Base-by-base conservation (phyloP, 345 rosid species). In the Pistacia atlantica region DNA sequence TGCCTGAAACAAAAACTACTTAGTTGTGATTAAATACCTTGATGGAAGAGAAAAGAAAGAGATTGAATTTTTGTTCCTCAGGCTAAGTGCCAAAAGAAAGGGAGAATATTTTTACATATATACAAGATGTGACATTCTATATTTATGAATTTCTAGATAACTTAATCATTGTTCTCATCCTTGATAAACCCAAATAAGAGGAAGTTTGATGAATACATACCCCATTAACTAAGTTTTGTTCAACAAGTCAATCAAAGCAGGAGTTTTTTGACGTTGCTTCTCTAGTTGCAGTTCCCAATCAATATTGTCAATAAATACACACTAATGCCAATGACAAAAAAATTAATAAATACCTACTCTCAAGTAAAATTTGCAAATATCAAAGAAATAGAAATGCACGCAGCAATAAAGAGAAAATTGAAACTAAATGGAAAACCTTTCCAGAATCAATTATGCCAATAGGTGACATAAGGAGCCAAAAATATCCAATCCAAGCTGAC, bases 231-330 rank as follows among this genome's bases (percentile, higher is more conserved):
- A 93, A 75, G 70, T 84, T 84, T 70, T 54, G 54, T 76, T 68
- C 69, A 93, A 90, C 79, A 93, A 82, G 65, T 89, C 93, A 82
- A 93, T 93, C 2, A 12, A 77, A 11, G 89, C 83, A 9, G 92
- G 94, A 78, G 82, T 81, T 75, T 85, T 90, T 76, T 75, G 83
- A 42, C 56, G 77, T 52, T 79, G 82, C 86, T 86, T 88, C 74
- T 84, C 82, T 49, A 85, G 78, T 56, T 87, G 85, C 48, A 16
- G 45, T 70, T 76, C 73, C 97, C 97, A 93, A 65, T 85, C 92
- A 7, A 67, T 33, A 3, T 22, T 69, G 77, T 66, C 80, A 71
- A 89, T 72, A 22, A 22, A 22, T 55, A 22, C 25, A 22, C 25
- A 22, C 92, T 22, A 22, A 22, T 22, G 25, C 25, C 25, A 22